A percentile compares a stretch with the other conserved stretches of the same genome.
These are phyloP conservation scores for Termitomyces sp. DNA, from an alignment of 768 basidiomycete species.

Conservation along the genomic window DNA sequence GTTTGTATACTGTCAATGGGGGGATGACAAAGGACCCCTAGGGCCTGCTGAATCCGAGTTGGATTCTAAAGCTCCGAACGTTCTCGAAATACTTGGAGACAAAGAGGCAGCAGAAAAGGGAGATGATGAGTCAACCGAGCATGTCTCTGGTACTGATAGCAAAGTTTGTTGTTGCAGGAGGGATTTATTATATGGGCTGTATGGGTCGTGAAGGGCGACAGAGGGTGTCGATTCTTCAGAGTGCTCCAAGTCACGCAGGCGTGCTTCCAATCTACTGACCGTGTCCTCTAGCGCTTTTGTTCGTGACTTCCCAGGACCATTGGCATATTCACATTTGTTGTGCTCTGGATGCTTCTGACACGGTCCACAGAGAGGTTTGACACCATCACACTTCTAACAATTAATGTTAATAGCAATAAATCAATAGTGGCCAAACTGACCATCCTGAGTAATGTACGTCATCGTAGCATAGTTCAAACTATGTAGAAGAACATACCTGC, in stretches of 20 bases:
- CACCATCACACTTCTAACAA: too few species aligned
- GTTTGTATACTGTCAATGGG: constrained; percentile 27
- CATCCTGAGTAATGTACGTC: constrained; percentile 32
- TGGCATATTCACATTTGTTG: constrained; percentile 69
- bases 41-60: constrained; percentile 39
- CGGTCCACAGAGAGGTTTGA: too few species aligned
- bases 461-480: too few species aligned
- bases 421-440: constrained; percentile 28
- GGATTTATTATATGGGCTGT: too few species aligned
- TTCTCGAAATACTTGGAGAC: constrained; percentile 39
- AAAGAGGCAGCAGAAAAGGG: constrained; percentile 42
- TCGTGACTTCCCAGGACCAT: constrained; percentile 53
- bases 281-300: too few species aligned
- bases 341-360: too few species aligned
- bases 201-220: too few species aligned
- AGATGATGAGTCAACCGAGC: constrained; percentile 24
- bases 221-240: too few species aligned
- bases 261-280: too few species aligned
- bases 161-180: constrained; percentile 27
- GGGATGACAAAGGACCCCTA: constrained; percentile 35
- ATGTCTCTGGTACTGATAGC: constrained; percentile 25
- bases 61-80: constrained; percentile 27
- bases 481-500: too few species aligned
- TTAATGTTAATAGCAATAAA: too few species aligned
- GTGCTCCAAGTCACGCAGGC: too few species aligned